Evolutionary conservation across 495 filamentous ascomycete genomes (phyloP), one percentile per base, ranked within the genome.

Genomic region (Annulohypoxylon moriforme): DNA sequence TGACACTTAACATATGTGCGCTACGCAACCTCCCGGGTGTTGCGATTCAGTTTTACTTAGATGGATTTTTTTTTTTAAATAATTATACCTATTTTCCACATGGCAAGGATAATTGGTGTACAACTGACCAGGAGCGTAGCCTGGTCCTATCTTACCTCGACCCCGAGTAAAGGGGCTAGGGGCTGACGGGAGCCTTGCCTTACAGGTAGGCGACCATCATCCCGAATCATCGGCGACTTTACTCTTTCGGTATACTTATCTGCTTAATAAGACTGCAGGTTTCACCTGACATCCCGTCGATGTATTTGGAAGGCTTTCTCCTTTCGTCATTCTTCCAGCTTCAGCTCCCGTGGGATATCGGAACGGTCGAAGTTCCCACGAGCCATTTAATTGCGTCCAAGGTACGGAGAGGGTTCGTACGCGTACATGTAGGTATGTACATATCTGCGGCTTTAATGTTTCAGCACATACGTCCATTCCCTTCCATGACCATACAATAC

Each of bases 361-460:
- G 22, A 13, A 20, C 47, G 24, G 13, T 29, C 47, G 47, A 29
- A 13, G 24, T 52, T 52, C 50, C 50, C 10, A 34, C 50, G 50
- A 55, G 50, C 27, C 50, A 55, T 55, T 55, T 55, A 55, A 31
- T 33, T 34, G 27, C 29, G n/a, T 18, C 14, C 10, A 20, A 34
- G 50, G 25, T 55, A 33, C 50, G 40, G 40, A 44, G 40, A 44
- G n/a, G n/a, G n/a, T 55, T 34, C 27, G 4, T 52, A 27, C 27
- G 14, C 50, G 29, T 55, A 34, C 25, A 29, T 34, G 50, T 34
- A 55, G 5, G 11, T 40, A 50, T 25, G 22, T 10, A 55, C 3
- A 29, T 55, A 55, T 55, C 50, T 55, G 50, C 50, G 50, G 50
- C 27, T 55, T 55, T 55, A 55, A 55, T 55, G 50, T 55, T 55